Conservation (phyloP, 192 early-diverging fungal species). For the Linnemannia zychae region DNA sequence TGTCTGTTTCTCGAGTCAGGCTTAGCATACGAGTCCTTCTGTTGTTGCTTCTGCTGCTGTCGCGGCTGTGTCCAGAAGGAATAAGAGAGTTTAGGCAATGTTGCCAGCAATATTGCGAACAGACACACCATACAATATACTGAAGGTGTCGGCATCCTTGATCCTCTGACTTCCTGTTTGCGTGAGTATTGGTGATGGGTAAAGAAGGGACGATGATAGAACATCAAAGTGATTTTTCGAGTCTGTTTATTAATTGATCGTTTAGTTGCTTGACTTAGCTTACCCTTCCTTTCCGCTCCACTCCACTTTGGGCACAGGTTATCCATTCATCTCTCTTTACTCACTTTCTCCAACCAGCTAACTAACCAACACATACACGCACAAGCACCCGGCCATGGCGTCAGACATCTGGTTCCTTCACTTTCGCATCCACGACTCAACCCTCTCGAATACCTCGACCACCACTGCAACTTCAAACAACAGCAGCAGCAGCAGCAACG, state of each 20-base stretch:
- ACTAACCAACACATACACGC: background rate
- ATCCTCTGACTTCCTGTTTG: background rate
- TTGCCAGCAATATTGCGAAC: background rate
- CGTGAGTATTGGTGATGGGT: background rate
- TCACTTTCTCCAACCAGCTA: background rate
- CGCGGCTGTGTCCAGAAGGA: background rate
- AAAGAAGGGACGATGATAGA: background rate
- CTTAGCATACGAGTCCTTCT: background rate
- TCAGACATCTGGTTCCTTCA: constrained; percentile 27
- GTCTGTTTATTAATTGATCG: background rate
- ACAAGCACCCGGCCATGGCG: background rate
- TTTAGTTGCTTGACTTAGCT: background rate
- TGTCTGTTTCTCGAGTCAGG: background rate
- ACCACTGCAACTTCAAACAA: background rate
- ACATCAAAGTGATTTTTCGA: background rate
- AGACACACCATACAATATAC: background rate
- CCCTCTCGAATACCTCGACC: background rate
- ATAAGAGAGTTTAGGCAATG: background rate
- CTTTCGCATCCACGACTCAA: constrained; percentile 28
- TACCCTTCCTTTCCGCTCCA: background rate
- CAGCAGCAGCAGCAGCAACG: background rate
- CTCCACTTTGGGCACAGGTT: background rate
- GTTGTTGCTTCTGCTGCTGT: background rate
- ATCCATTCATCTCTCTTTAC: background rate
- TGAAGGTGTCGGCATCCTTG: background rate